Evolutionary conservation across 371 early-diverging fungal species (phyloP).

Genomic region (Lichtheimia ramosa): DNA sequence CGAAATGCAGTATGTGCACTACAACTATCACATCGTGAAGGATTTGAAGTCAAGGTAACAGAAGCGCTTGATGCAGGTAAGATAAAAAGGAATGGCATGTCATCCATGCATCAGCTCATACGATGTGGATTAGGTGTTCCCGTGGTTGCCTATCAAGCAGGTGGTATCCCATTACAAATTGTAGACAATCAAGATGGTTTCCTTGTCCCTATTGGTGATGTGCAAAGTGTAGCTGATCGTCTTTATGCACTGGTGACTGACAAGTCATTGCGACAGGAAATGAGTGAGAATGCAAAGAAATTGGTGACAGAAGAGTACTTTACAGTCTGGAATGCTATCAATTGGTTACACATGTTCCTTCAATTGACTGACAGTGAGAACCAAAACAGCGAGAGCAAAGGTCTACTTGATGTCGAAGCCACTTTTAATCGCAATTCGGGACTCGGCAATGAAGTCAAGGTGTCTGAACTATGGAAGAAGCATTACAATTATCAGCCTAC

Average conservation of each 20-base stretch:
- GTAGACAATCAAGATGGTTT: conserved; percentile 63
- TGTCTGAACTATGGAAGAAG: conserved; percentile 38
- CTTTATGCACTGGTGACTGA: conserved; percentile 18
- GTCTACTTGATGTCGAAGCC: conserved; percentile 18
- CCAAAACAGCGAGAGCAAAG: conserved; percentile 6
- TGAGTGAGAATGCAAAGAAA: conserved; percentile 45
- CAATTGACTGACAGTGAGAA: conserved; percentile 46
- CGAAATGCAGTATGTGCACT: conserved; percentile 69
- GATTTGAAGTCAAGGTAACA: conserved; percentile 90
- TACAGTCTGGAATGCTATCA: conserved; percentile 66
- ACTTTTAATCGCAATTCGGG: conserved; percentile 19
- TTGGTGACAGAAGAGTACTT: conserved; percentile 65
- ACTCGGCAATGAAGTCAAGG: conserved; percentile 30
- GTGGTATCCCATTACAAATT: conserved; percentile 87
- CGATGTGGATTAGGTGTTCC: conserved; percentile 31
- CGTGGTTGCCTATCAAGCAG: conserved; percentile 65
- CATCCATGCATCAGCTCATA: no score
- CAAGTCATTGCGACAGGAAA: conserved; percentile 32
- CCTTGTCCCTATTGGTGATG: conserved; percentile 66
- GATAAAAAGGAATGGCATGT: no score
- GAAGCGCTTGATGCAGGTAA: conserved; percentile 72
- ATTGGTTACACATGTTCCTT: conserved; percentile 65
- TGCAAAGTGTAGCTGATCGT: conserved; percentile 54
- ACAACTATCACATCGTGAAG: conserved; percentile 84
- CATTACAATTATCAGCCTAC: conserved; percentile 27